Evolutionary conservation across 768 basidiomycete species (phyloP).

Genomic region (Tricholoma matsutake): DNA sequence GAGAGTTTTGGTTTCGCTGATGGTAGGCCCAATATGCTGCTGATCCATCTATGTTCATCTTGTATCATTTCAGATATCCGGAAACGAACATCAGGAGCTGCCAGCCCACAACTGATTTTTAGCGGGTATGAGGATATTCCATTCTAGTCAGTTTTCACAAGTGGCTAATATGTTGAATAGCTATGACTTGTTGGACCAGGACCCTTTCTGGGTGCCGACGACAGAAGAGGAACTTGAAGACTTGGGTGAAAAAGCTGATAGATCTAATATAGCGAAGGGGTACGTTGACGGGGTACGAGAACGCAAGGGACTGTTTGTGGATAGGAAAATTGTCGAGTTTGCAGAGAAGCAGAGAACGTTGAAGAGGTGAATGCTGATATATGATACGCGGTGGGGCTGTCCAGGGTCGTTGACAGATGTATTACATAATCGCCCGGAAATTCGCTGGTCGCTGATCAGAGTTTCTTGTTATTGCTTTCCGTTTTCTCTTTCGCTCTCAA

Average conservation of each 20-base stretch:
- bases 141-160: neutral
- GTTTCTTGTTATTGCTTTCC: slow-evolving; percentile 12
- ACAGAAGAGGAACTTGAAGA: slow-evolving; percentile 97
- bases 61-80: slow-evolving; percentile 74
- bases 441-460: slow-evolving; percentile 9
- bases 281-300: slow-evolving; percentile 92
- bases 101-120: slow-evolving; percentile 96
- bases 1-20: slow-evolving; percentile 98
- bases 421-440: slow-evolving; percentile 11
- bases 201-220: slow-evolving; percentile 98
- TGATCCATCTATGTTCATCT: slow-evolving; percentile 8
- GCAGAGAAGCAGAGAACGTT: slow-evolving; percentile 97
- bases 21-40: slow-evolving; percentile 48
- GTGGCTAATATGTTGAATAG: slow-evolving; percentile 36
- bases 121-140: slow-evolving; percentile 62
- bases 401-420: neutral
- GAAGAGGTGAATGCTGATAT: slow-evolving; percentile 44
- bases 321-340: slow-evolving; percentile 90
- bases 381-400: too few species aligned
- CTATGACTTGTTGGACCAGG: slow-evolving; percentile 89
- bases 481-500: slow-evolving; percentile 7
- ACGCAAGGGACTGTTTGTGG: slow-evolving; percentile 94
- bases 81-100: slow-evolving; percentile 93
- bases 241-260: slow-evolving; percentile 92
- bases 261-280: slow-evolving; percentile 86